Evolutionary conservation across 106 monocot genomes (phyloP).

Genomic region (Gastrodia elata): DNA sequence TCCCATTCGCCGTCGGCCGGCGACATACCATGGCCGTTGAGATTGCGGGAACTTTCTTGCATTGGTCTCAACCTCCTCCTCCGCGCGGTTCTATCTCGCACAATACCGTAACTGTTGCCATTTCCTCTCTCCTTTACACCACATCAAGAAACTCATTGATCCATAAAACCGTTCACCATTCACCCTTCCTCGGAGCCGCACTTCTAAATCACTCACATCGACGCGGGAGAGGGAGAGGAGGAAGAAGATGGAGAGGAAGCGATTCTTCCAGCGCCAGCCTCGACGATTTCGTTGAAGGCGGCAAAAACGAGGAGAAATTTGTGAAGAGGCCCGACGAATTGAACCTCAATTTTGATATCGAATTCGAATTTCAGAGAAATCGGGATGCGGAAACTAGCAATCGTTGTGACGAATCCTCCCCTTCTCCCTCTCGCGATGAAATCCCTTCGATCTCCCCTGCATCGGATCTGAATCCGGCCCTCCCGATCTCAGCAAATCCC

Average conservation of each 20-base stretch:
- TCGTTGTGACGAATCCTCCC: background rate
- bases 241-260: background rate
- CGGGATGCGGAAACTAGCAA: conserved; percentile 9
- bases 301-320: conserved; percentile 37
- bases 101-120: background rate
- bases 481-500: background rate
- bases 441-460: background rate
- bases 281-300: conserved; percentile 13
- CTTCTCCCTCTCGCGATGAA: background rate
- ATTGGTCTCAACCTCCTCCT: background rate
- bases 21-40: conserved; percentile 9
- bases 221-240: background rate
- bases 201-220: background rate
- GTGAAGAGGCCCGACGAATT: conserved; percentile 23
- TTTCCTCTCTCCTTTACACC: background rate
- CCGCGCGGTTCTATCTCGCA: no score
- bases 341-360: background rate
- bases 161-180: background rate
- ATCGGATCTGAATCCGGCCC: background rate
- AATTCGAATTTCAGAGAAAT: background rate
- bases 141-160: background rate
- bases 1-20: background rate
- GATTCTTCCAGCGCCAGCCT: conserved; percentile 16
- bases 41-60: conserved; percentile 13
- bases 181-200: background rate